Evolutionary conservation across 495 filamentous ascomycete species (phyloP).

Genomic region (Aspergillus ostianus): DNA sequence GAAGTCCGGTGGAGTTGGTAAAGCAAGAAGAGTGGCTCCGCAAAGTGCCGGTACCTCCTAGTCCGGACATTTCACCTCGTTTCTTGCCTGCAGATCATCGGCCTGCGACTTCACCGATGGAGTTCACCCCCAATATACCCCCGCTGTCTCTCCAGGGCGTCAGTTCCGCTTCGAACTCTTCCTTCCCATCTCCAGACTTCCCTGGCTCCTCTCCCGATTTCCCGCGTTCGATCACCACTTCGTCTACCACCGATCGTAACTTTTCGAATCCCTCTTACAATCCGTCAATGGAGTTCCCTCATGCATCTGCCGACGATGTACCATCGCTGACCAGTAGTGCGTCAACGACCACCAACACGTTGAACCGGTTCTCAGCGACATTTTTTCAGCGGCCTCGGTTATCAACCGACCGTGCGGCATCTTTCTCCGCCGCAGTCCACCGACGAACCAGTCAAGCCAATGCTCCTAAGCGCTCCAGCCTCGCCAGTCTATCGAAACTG

Average conservation of each 20-base stretch:
- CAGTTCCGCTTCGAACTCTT: conserved; percentile 42
- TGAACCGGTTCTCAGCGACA: conserved; percentile 46
- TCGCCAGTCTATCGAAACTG: conserved; percentile 81
- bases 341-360: conserved; percentile 73
- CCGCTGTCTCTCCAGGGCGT: conserved; percentile 44
- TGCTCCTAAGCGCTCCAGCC: conserved; percentile 68
- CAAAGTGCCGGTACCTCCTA: conserved; percentile 27
- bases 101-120: conserved; percentile 50
- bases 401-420: conserved; percentile 63
- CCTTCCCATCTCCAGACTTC: conserved; percentile 52
- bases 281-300: conserved; percentile 59
- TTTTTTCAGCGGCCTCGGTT: conserved; percentile 45
- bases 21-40: conserved; percentile 33
- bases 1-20: conserved; percentile 28
- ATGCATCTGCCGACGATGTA: conserved; percentile 80
- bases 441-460: conserved; percentile 50
- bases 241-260: conserved; percentile 44
- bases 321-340: conserved; percentile 84
- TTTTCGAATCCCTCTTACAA: conserved; percentile 50
- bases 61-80: conserved; percentile 44
- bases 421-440: conserved; percentile 63
- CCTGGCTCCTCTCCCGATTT: conserved; percentile 51
- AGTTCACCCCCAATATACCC: conserved; percentile 49
- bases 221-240: conserved; percentile 55
- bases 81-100: conserved; percentile 47